Base-by-base conservation (phyloP, 371 early-diverging fungal species). In the Saksenaea oblongispora region DNA sequence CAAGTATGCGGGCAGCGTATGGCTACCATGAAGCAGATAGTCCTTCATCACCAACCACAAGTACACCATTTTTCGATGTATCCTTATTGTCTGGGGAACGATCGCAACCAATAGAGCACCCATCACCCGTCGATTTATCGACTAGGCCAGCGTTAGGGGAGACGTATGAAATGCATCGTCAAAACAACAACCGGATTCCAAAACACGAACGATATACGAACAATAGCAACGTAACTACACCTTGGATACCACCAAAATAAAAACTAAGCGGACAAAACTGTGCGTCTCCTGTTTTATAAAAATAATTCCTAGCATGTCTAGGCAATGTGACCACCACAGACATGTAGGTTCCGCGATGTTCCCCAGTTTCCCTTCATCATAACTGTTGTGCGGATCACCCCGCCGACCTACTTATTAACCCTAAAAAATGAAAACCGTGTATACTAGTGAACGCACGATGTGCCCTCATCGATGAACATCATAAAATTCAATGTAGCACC, bases 11-110 rank as follows among this genome's bases (percentile, higher is more conserved):
- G 22, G 51, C 51, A 22, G 51, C 59, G 31, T 69, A 75, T 56
- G 71, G 69, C 41, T 72, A 72, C 39, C 60, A 55, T 51, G 79
- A 73, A 54, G 62, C 59, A 8, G 75, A 72, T 34, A 72, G 73
- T 7, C 78, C 78, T 39, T 75, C 79, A 31, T 75, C 79, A n/a
- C 79, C 79, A 26, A 75, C 73, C 17, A 47, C 56, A 18, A 34
- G 70, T 62, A 77, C 75, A 13, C 75, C 75, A n/a, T 66, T 74
- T 34, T 70, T 73, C 26, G 53, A 62, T 58, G 65, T 67, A 15
- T 56, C 59, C 42, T 27, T 59, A 34, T 41, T 68, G 51, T 55
- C 62, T 35, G 54, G 51, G 51, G 18, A 57, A 41, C 39, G 57
- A 36, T 14, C 9, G 13, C 44, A 28, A 42, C 36, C 3, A 18